These are phyloP conservation scores for Geum urbanum DNA, from an alignment of 306 rosid species.

Conservation along the genomic window DNA sequence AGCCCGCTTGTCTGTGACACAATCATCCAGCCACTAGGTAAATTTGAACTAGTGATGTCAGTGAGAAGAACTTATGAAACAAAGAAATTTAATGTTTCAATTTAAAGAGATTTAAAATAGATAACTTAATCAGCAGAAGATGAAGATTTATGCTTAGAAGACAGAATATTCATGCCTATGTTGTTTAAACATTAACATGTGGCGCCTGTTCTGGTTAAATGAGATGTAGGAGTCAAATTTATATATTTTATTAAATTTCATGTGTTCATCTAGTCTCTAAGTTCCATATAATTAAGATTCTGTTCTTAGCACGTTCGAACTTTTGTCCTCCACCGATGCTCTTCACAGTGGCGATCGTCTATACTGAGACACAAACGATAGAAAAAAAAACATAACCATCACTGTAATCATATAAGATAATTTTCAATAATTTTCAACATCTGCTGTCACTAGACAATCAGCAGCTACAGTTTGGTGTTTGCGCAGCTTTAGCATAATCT, in stretches of 20 bases:
- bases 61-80: too few species aligned
- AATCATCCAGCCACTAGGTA: not conserved
- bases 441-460: not conserved
- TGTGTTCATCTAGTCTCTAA: not conserved
- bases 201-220: not conserved
- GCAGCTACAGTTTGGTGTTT: not conserved
- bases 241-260: not conserved
- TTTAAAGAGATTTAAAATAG: not conserved
- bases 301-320: not conserved
- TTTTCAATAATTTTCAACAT: too few species aligned
- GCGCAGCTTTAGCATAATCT: slow-evolving; percentile 5
- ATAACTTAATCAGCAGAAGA: not conserved
- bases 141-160: slow-evolving; percentile 3
- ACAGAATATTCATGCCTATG: not conserved
- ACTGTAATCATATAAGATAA: not conserved
- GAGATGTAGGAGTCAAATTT: not conserved
- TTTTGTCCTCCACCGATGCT: not conserved
- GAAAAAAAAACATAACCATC: not conserved
- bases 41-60: not conserved
- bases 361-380: not conserved
- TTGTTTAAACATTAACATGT: not conserved
- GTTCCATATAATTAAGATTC: not conserved
- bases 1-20: not conserved
- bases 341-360: not conserved
- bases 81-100: not conserved